Base-by-base conservation (phyloP, 169 alveolate genomes). In the Theileria orientalis region DNA sequence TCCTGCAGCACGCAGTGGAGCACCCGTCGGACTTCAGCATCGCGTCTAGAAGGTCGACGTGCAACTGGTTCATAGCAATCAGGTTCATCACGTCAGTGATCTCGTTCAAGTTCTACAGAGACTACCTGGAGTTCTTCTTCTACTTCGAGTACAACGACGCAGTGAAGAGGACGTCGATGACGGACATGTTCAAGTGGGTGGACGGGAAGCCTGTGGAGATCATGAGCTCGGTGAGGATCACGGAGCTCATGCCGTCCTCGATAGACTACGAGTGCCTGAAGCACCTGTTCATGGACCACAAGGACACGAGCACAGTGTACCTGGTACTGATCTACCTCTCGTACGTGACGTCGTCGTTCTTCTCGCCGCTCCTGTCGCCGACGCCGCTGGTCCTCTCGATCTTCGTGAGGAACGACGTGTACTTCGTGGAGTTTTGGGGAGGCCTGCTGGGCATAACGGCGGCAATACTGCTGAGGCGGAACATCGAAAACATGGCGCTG, bases 41-140 rank as follows among this genome's bases (percentile, higher is more conserved):
- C 49, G 67, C 46, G 21, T 57, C 67, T n/a, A 47, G 57, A 27
- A 47, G 21, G 52, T 5, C 67, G 2, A 35, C 67, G 3, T 57
- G 49, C 33, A 57, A 57, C 21, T 57, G 49, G 46, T 57, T 57
- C 21, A 30, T 57, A 57, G 3, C 27, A 16, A 11, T 35, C 3
- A 30, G 67, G 21, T 35, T 25, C n/a, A 5, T 57, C 3, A 16
- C 21, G 21, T 3, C 47, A 16, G 21, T 57, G 7, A 9, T 57
- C 3, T 3, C 67, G 7, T 32, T 57, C 33, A 57, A 23, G 3
- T 57, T 57, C 51, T 57, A 57, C 67, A 57, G 46, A 29, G 41
- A 30, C n/a, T 35, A 35, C n/a, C 21, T 57, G 46, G 67, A 57
- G 52, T 32, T n/a, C 52, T 57, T 23, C 21, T 57, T 57, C 46